These are phyloP conservation scores for Leccinum rimulosum DNA, from an alignment of 768 basidiomycete species.

Conservation along the genomic window DNA sequence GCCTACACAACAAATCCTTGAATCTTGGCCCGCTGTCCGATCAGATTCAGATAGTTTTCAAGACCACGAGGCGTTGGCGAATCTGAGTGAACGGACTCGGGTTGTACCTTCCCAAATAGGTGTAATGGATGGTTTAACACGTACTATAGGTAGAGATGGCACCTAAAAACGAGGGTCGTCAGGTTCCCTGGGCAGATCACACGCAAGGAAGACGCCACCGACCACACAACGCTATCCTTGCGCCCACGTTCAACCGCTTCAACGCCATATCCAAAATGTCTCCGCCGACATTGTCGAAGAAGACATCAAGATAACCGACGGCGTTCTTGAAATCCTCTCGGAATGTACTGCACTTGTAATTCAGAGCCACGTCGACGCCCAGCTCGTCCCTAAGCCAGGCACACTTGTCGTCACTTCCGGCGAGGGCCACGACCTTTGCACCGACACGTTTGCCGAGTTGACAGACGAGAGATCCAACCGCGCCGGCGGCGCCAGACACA, in stretches of 20 bases:
- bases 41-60: constrained; percentile 63
- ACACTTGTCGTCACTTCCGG: constrained; percentile 82
- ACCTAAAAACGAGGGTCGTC: constrained; percentile 39
- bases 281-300: constrained; percentile 81
- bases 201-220: constrained; percentile 22
- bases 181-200: not conserved
- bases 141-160: constrained; percentile 84
- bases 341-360: constrained; percentile 84
- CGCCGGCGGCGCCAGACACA: constrained; percentile 88
- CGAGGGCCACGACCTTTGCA: constrained; percentile 85
- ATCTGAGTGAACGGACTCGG: constrained; percentile 38
- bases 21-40: constrained; percentile 74
- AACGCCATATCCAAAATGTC: constrained; percentile 81
- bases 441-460: constrained; percentile 79
- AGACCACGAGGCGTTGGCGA: constrained; percentile 60
- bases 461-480: constrained; percentile 81
- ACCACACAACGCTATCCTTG: constrained; percentile 83
- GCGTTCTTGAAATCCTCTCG: constrained; percentile 62
- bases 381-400: constrained; percentile 81
- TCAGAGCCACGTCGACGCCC: constrained; percentile 78
- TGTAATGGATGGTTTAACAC: constrained; percentile 22
- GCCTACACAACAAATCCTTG: constrained; percentile 81
- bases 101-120: not conserved
- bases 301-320: constrained; percentile 79
- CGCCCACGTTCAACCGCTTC: constrained; percentile 69